Evolutionary conservation across 2,329 filamentous ascomycete species (phyloP).

Genomic region (Sporothrix pseudoabietina): DNA sequence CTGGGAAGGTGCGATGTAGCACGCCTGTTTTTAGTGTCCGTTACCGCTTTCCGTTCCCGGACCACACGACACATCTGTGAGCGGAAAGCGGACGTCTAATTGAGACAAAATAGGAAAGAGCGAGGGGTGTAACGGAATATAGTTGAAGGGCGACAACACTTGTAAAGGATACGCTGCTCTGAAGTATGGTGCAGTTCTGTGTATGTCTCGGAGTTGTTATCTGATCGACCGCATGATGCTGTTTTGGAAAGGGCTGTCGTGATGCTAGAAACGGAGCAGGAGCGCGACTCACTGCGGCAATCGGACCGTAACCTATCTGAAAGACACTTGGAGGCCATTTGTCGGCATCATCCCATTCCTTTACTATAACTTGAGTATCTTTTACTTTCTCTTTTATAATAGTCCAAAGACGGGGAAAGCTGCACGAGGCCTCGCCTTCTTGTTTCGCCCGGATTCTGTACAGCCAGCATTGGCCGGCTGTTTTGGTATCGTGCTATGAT

Average conservation of each 20-base stretch:
- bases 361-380: neutral
- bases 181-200: neutral
- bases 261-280: neutral
- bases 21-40: neutral
- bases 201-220: neutral
- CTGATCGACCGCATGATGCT: neutral
- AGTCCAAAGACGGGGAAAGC: neutral
- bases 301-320: neutral
- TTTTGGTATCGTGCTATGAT: neutral
- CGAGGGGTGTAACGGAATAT: neutral
- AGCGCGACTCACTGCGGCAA: neutral
- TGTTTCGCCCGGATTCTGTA: neutral
- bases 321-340: neutral
- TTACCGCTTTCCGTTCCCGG: conserved; percentile 25
- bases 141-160: neutral
- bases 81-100: conserved; percentile 4
- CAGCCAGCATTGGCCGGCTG: neutral
- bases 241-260: neutral
- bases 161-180: no score
- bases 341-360: neutral
- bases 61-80: neutral
- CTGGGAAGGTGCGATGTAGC: conserved; percentile 1
- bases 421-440: neutral
- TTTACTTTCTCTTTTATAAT: neutral
- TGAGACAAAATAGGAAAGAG: neutral